Evolutionary conservation across 75 land plant species (phyloP).

Genomic region (Selaginella tamariscina): DNA sequence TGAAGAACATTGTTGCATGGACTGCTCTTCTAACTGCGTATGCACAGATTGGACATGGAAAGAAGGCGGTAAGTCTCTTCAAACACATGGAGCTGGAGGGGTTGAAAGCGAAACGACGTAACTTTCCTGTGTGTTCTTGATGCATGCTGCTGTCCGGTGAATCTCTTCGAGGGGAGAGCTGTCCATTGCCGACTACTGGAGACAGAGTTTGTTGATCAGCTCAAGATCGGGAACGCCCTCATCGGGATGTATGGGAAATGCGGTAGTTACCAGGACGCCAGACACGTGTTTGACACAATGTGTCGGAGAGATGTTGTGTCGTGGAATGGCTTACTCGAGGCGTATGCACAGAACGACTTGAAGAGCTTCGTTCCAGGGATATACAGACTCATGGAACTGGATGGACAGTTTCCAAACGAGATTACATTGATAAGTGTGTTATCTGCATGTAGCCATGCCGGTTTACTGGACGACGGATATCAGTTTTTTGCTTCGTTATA

Average conservation of each 20-base stretch:
- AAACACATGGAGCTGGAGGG: constrained; percentile 18
- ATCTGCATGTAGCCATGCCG: constrained; percentile 22
- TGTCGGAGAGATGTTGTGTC: constrained; percentile 12
- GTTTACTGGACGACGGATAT: constrained; percentile 10
- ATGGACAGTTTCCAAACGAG: constrained; percentile 12
- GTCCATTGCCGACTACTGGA: too few species aligned
- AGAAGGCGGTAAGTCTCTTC: constrained; percentile 26
- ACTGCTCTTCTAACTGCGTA: constrained; percentile 36
- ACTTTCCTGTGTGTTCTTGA: too few species aligned
- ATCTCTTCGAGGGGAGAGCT: too few species aligned
- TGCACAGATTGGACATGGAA: constrained; percentile 19
- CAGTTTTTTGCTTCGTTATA: constrained; percentile 11
- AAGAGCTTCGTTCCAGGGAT: constrained; percentile 10
- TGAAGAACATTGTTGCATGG: constrained; percentile 30
- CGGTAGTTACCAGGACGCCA: too few species aligned
- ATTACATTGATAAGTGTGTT: constrained; percentile 13
- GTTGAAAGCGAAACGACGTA: too few species aligned
- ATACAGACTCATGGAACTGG: constrained; percentile 12
- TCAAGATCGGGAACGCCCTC: too few species aligned
- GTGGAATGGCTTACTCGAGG: constrained; percentile 21
- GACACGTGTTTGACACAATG: constrained; percentile 15
- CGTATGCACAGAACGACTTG: constrained; percentile 14
- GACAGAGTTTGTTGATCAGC: too few species aligned
- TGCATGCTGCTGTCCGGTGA: too few species aligned
- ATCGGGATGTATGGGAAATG: too few species aligned